Conservation (phyloP, 441 rosid genomes). For the Pelargonium cotyledonis region DNA sequence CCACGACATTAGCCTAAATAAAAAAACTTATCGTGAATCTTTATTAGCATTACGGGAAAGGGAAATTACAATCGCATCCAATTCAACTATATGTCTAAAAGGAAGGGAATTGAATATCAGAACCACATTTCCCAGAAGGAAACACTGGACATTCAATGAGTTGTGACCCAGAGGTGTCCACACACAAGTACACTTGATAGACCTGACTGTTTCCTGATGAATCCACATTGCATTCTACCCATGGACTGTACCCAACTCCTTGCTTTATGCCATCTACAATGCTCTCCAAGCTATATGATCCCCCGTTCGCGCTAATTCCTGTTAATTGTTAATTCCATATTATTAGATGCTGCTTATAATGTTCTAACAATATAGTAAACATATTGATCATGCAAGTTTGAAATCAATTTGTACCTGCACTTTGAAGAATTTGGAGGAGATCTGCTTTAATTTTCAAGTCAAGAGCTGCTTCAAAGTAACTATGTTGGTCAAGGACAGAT, state of each 20-base stretch:
- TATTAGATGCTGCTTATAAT: not conserved
- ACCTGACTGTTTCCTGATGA: conserved; percentile 12
- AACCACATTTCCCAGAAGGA: not conserved
- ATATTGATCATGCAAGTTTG: no score
- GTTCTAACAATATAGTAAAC: not conserved
- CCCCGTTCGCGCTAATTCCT: conserved; percentile 13
- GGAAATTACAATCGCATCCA: no score
- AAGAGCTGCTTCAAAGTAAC: not conserved
- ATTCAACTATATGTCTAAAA: conserved; percentile 5
- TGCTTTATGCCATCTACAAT: not conserved
- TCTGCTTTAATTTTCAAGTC: not conserved
- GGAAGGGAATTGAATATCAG: conserved; percentile 6
- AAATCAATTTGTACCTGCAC: not conserved
- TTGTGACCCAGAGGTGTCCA: conserved; percentile 3
- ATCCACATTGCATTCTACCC: conserved; percentile 10
- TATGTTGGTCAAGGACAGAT: conserved; percentile 10
- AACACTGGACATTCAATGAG: conserved; percentile 13
- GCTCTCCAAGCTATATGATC: conserved; percentile 6
- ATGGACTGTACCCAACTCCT: conserved; percentile 9
- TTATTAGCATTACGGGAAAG: no score
- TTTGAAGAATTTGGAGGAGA: conserved; percentile 7
- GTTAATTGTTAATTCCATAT: not conserved
- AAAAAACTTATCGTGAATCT: no score
- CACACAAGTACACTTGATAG: conserved; percentile 14
- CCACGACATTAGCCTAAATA: no score